Base-by-base conservation (phyloP, 768 basidiomycete species). In the Auriscalpium microsporum region DNA sequence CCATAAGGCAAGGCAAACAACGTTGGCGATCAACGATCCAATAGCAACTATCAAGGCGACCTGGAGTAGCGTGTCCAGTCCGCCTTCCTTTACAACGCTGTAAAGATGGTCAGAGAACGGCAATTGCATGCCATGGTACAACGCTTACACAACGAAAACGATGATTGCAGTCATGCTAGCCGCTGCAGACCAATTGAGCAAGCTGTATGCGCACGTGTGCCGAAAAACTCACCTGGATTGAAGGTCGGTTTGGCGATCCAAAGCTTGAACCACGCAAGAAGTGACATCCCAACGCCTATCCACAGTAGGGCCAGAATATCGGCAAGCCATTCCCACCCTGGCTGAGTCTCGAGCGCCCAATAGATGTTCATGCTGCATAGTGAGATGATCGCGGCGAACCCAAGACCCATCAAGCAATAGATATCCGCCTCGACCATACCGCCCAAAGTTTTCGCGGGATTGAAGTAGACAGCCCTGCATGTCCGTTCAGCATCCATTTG, bases 361-460 rank as follows among this genome's bases (percentile, higher is more conserved):
- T 90, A 88, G 68, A 87, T 77, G 8, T 78, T 73, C 79, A 94
- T 87, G 36, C 88, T 87, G 8, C 81, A 72, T 11, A 93, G 71
- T 54, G 84, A 90, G 35, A 94, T 79, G 56, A 86, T 70, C 0
- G 86, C 77, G 4, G 93, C 79, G 59, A 87, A 88, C 0, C 86
- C 48, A 45, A 90, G 73, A 1, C 85, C 83, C 62, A 82, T 71
- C 36, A 87, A 61, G 65, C 90, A 96, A 68, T 80, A 94, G 7
- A 87, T 71, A 62, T 92, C 84, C 10, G 94, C 91, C 66, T 97
- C 91, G 44, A 95, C 68, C 94, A 98, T 98, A 0, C 79, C 87
- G 5, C 95, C 96, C 5, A 88, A 73, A 0, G 92, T 94, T 65
- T 95, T 94, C 28, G 94, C 94, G 4, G 95, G 95, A 62, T 94